phyloP scores from a whole-genome alignment of 768 basidiomycete species.

The Hortiboletus campestris region DNA sequence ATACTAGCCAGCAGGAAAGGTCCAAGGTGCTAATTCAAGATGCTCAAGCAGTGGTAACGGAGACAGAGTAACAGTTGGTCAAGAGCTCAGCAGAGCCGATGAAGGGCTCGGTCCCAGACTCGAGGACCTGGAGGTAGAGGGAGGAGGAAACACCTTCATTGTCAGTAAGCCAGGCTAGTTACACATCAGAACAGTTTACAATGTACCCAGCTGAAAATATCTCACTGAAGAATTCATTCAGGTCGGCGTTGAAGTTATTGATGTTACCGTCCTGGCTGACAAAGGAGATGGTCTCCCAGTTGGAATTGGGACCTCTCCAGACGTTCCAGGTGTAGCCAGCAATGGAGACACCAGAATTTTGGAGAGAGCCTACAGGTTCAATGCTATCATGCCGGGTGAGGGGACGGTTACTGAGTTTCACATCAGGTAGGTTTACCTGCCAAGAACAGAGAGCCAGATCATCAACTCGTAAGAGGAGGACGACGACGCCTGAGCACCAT shows the following conservation, averaged over 20 bases:
- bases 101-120: slow-evolving; percentile 57
- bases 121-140: slow-evolving; percentile 53
- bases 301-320: slow-evolving; percentile 52
- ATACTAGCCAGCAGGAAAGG: neutral
- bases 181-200: neutral
- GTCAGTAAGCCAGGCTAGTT: slow-evolving; percentile 43
- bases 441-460: slow-evolving; percentile 59
- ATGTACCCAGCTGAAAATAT: neutral
- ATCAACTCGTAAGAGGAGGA: slow-evolving; percentile 57
- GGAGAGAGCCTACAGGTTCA: slow-evolving; percentile 52
- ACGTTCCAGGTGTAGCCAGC: slow-evolving; percentile 55
- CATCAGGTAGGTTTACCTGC: slow-evolving; percentile 38
- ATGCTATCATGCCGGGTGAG: slow-evolving; percentile 35
- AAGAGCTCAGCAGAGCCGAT: slow-evolving; percentile 47
- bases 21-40: neutral
- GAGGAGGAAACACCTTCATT: slow-evolving; percentile 47
- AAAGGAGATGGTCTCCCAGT: slow-evolving; percentile 59
- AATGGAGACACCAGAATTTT: slow-evolving; percentile 39
- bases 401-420: neutral
- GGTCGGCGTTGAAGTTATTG: slow-evolving; percentile 48
- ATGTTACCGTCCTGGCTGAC: slow-evolving; percentile 48
- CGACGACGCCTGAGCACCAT: slow-evolving; percentile 45
- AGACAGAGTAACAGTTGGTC: slow-evolving; percentile 41
- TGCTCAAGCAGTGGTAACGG: slow-evolving; percentile 23
- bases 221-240: slow-evolving; percentile 56